Percentiles rank a stretch among this genome's conserved stretches.
Evolutionary conservation across 1,139 yeast genomes (phyloP).

Genomic region (Scheffersomyces cryptocercus): DNA sequence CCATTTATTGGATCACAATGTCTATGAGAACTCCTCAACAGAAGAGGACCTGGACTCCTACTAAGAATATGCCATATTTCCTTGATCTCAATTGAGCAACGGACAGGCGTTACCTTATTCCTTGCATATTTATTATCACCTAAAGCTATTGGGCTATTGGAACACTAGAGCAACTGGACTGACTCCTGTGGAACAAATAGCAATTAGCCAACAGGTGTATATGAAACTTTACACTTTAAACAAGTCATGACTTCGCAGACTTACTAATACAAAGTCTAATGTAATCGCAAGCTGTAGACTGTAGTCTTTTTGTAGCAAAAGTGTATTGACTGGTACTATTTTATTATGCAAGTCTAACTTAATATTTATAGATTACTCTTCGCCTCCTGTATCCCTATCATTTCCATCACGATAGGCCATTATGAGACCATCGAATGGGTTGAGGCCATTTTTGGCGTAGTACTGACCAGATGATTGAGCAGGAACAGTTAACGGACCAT

Average conservation of each 20-base stretch:
- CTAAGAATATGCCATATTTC: too few species aligned
- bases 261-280: too few species aligned
- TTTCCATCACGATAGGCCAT: slow-evolving; percentile 25
- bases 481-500: slow-evolving; percentile 33
- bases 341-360: slow-evolving; percentile 3
- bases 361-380: slow-evolving; percentile 6
- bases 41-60: neutral
- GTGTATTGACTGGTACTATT: too few species aligned
- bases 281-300: neutral
- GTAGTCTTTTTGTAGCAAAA: neutral
- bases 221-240: too few species aligned
- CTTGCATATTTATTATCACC: too few species aligned
- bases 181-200: too few species aligned
- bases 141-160: too few species aligned
- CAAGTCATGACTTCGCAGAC: too few species aligned
- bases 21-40: neutral
- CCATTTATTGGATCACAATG: slow-evolving; percentile 2
- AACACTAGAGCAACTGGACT: too few species aligned
- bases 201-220: too few species aligned
- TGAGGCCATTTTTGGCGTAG: slow-evolving; percentile 39
- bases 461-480: slow-evolving; percentile 39
- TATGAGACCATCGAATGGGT: slow-evolving; percentile 45
- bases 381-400: slow-evolving; percentile 8
- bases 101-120: too few species aligned
- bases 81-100: too few species aligned